Evolutionary conservation across 139 green algal genomes (phyloP).

Genomic region (Chlorella sp.): DNA sequence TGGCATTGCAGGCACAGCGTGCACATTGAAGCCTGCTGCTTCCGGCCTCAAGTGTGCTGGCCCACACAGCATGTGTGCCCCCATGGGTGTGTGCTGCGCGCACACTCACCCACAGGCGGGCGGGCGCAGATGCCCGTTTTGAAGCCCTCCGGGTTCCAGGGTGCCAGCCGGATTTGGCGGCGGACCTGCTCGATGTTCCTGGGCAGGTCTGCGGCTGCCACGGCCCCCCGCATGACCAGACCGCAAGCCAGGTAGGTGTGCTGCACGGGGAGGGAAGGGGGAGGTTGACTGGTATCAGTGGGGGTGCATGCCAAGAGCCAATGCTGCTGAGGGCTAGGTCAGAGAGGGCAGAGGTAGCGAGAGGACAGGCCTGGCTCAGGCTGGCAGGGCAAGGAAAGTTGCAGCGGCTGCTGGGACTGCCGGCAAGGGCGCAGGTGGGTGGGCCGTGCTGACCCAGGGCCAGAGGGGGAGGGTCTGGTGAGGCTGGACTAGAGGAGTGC

Average conservation of each 20-base stretch:
- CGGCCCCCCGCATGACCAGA: slow-evolving; percentile 70
- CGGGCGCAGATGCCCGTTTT: slow-evolving; percentile 78
- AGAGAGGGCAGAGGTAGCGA: no score
- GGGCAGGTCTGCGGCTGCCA: slow-evolving; percentile 72
- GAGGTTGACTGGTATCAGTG: no score
- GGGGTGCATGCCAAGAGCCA: not conserved
- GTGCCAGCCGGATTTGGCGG: slow-evolving; percentile 68
- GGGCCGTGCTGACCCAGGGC: no score
- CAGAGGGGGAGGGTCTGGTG: not conserved
- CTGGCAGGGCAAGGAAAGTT: no score
- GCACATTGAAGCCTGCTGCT: no score
- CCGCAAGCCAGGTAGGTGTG: slow-evolving; percentile 78
- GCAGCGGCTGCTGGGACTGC: no score
- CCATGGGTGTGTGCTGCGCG: no score
- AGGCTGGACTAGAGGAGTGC: not conserved
- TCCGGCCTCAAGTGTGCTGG: no score
- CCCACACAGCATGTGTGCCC: no score
- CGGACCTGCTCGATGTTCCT: slow-evolving; percentile 70
- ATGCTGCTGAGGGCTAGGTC: no score
- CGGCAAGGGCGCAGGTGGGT: no score
- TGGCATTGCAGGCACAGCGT: not conserved
- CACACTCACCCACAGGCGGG: slow-evolving; percentile 62
- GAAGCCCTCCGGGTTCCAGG: slow-evolving; percentile 85
- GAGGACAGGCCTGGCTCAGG: no score
- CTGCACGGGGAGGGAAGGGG: slow-evolving; percentile 18